Conservation (phyloP, 257 asterid genomes). For the Rhazya stricta region DNA sequence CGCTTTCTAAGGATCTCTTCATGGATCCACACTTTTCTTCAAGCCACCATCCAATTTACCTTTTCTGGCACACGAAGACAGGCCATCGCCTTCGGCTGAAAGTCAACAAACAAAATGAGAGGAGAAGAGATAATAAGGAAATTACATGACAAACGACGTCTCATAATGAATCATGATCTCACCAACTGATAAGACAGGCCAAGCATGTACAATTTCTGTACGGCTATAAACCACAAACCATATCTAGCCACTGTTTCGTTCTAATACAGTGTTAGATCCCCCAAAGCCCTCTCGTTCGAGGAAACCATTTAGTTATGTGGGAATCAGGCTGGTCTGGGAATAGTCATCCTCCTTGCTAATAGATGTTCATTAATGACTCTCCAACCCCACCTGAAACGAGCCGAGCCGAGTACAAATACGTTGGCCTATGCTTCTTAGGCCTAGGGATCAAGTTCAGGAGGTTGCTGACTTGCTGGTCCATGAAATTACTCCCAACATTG, state of each 20-base stretch:
- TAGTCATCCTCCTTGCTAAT: background rate
- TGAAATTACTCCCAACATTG: background rate
- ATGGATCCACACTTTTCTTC: conserved; percentile 63
- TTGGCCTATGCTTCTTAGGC: background rate
- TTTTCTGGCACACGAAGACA: conserved; percentile 60
- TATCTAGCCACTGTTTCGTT: background rate
- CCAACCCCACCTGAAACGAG: background rate
- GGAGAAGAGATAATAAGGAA: conserved; percentile 27
- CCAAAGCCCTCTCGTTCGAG: background rate
- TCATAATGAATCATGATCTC: conserved; percentile 24
- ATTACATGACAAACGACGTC: conserved; percentile 39
- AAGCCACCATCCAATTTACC: conserved; percentile 51
- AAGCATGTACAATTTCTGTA: conserved; percentile 39
- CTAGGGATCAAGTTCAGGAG: background rate
- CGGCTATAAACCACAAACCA: conserved; percentile 18
- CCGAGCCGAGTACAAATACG: too few relatives aligned
- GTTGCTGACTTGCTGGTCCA: background rate
- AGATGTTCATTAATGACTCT: background rate
- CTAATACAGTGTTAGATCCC: background rate
- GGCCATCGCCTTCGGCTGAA: conserved; percentile 32
- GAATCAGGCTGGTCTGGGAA: background rate
- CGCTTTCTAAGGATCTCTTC: conserved; percentile 61
- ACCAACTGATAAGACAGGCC: conserved; percentile 45
- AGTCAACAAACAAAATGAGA: conserved; percentile 36
- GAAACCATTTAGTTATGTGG: background rate